These are phyloP conservation scores for Sclerotinia minor DNA, from an alignment of 2,329 filamentous ascomycete genomes.

Conservation along the genomic window DNA sequence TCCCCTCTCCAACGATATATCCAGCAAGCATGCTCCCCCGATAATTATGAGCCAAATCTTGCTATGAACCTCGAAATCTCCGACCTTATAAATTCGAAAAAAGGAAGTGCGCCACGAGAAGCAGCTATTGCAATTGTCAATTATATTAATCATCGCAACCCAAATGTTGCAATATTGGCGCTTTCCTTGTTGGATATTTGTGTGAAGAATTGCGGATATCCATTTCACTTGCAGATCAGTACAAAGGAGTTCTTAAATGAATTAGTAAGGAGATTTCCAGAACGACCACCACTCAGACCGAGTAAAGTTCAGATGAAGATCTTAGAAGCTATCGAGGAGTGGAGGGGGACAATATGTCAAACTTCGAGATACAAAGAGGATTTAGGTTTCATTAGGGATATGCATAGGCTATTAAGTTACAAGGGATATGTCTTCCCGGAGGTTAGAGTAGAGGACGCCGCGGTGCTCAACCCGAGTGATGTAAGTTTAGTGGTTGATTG, in stretches of 20 bases:
- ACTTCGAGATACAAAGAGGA: slow-evolving; percentile 98
- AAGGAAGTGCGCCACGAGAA: slow-evolving; percentile 92
- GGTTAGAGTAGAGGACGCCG: slow-evolving; percentile 88
- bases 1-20: slow-evolving; percentile 95
- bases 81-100: slow-evolving; percentile 96
- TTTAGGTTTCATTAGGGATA: slow-evolving; percentile 91
- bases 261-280: slow-evolving; percentile 91
- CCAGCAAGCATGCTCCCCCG: slow-evolving; percentile 91
- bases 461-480: slow-evolving; percentile 94
- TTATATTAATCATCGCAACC: slow-evolving; percentile 95
- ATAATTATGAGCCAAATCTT: slow-evolving; percentile 97
- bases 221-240: slow-evolving; percentile 96
- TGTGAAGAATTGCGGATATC: slow-evolving; percentile 99
- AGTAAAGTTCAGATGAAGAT: slow-evolving; percentile 90
- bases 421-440: slow-evolving; percentile 97
- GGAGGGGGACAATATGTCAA: slow-evolving; percentile 96
- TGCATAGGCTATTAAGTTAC: slow-evolving; percentile 93
- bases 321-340: slow-evolving; percentile 95
- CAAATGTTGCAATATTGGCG: slow-evolving; percentile 88
- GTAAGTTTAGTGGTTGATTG: slow-evolving; percentile 54
- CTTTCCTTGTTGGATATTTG: slow-evolving; percentile 95
- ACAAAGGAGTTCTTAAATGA: slow-evolving; percentile 99
- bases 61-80: slow-evolving; percentile 94
- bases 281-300: slow-evolving; percentile 82
- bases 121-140: slow-evolving; percentile 89